Evolutionary conservation across 257 asterid genomes (phyloP).

Genomic region (Solanum sitiens): DNA sequence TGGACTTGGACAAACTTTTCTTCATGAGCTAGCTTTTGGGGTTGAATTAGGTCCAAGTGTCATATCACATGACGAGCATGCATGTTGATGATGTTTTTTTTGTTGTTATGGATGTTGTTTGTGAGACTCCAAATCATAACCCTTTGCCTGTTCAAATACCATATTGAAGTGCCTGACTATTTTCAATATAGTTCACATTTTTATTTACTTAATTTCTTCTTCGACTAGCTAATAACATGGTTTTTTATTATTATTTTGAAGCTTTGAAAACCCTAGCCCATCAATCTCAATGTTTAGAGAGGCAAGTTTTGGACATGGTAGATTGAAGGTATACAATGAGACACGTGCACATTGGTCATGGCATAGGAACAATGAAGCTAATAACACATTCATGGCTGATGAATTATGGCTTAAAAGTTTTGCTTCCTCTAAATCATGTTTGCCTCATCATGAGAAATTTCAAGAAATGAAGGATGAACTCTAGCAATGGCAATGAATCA

Average conservation of each 20-base stretch:
- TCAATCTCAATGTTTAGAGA: slow-evolving; percentile 43
- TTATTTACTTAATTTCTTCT: background rate
- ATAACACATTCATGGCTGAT: slow-evolving; percentile 24
- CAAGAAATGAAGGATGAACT: slow-evolving; percentile 14
- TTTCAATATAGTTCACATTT: background rate
- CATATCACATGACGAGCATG: background rate
- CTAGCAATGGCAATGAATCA: background rate
- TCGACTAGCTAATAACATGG: background rate
- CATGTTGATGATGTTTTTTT: background rate
- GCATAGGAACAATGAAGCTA: slow-evolving; percentile 54
- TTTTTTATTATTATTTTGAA: background rate
- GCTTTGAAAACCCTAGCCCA: slow-evolving; percentile 52
- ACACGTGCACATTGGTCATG: slow-evolving; percentile 83
- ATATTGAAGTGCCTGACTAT: background rate
- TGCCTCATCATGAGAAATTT: background rate
- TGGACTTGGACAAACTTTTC: no score
- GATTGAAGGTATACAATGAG: slow-evolving; percentile 39
- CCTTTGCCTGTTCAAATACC: background rate
- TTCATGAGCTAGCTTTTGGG: no score
- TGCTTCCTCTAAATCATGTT: slow-evolving; percentile 24
- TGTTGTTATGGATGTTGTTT: background rate
- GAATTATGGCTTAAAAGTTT: slow-evolving; percentile 53
- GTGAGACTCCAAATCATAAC: background rate
- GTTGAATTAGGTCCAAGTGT: no score
- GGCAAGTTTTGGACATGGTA: slow-evolving; percentile 88